phyloP scores from a whole-genome alignment of 2,329 filamentous ascomycete genomes.

The Didymella exigua region DNA sequence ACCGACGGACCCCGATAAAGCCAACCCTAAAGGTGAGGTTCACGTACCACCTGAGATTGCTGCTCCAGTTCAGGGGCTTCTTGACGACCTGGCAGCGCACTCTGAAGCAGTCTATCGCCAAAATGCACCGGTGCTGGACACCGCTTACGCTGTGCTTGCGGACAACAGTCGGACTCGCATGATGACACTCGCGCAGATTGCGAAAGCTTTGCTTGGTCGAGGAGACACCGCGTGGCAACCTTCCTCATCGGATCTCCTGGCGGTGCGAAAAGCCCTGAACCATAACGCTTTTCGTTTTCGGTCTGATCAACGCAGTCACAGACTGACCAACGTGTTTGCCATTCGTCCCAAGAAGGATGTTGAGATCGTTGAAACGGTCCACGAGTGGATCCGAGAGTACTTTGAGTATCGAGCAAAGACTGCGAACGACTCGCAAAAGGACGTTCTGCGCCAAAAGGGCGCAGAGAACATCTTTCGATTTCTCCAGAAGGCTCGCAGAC shows the following conservation, averaged over 20 bases:
- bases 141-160: conserved; percentile 55
- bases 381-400: conserved; percentile 60
- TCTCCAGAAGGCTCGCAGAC: conserved; percentile 47
- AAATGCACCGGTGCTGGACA: conserved; percentile 55
- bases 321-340: conserved; percentile 65
- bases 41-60: conserved; percentile 54
- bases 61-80: conserved; percentile 51
- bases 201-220: conserved; percentile 49
- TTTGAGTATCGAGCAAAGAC: conserved; percentile 53
- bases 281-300: conserved; percentile 67
- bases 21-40: conserved; percentile 39
- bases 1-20: conserved; percentile 47
- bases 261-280: conserved; percentile 69
- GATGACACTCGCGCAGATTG: conserved; percentile 56
- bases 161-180: conserved; percentile 52
- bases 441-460: conserved; percentile 20
- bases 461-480: conserved; percentile 46
- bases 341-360: conserved; percentile 64
- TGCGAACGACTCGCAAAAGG: conserved; percentile 5
- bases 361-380: conserved; percentile 57
- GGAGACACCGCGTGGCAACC: conserved; percentile 36
- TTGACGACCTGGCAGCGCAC: conserved; percentile 53
- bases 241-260: conserved; percentile 63
- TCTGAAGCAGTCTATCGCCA: conserved; percentile 56
- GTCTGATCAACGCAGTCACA: conserved; percentile 57